Base-by-base conservation (phyloP, 2,329 filamentous ascomycete genomes). In the Thelonectria discophora region DNA sequence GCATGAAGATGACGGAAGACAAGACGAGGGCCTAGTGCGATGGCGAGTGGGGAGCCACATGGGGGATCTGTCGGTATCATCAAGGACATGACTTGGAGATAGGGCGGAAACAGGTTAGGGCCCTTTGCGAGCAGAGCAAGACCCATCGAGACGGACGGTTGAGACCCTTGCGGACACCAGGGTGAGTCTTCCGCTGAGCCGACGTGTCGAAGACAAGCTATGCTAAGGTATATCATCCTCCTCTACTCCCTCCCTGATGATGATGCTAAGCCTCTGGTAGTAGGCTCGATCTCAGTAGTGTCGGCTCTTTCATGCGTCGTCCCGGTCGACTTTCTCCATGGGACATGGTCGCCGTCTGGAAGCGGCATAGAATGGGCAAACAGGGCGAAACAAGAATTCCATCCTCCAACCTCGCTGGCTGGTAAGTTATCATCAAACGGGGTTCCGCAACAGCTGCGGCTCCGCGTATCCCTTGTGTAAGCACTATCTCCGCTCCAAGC, bases 391-490 rank as follows among this genome's bases (percentile, higher is more conserved):
- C 52, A 18, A n/a, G 51, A 24, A 24, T 17, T 13, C 30, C 12
- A 17, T 10, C 11, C 11, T 30, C 13, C 15, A 43, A 32, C 13
- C 8, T 27, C 42, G 20, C 32, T 40, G 8, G 4, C 18, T 24
- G 18, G 42, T n/a, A n/a, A n/a, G n/a, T 18, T 13, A 46, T 54
- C 39, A 24, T 40, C 39, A 46, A 46, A 43, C 3, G 27, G 52
- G 34, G 15, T 17, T 55, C 42, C 42, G 52, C 42, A 21, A 24
- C 21, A 15, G 34, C 40, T 55, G 52, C 52, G 52, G 52, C 52
- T 55, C 52, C 52, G 52, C 52, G 42, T 45, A 39, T 45, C 42
- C 52, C 79, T 97, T 97, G 75, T 97, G 94, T 74, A 88, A 93
- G 65, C 97, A 78, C 2, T 93, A 97, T 72, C 97, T 94, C 21